These are phyloP conservation scores for Aspergillus biplanus DNA, from an alignment of 495 filamentous ascomycete genomes.

Conservation along the genomic window DNA sequence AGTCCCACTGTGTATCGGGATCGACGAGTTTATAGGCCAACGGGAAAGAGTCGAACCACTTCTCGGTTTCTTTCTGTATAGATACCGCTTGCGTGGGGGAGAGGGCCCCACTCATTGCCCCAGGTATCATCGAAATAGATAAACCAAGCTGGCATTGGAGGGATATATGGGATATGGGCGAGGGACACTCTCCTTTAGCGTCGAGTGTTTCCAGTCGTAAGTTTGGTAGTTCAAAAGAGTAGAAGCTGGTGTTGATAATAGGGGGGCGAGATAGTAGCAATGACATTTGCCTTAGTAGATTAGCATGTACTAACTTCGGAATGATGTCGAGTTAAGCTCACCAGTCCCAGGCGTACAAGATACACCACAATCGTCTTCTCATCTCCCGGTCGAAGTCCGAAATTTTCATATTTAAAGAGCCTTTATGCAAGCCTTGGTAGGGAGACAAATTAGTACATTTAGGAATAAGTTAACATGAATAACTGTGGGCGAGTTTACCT, in stretches of 20 bases:
- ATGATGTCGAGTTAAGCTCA: constrained; percentile 13
- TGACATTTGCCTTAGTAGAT: constrained; percentile 35
- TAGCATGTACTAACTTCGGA: neutral
- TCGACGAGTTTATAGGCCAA: constrained; percentile 39
- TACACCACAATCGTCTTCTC: constrained; percentile 42
- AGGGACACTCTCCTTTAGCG: constrained; percentile 19
- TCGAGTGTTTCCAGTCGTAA: constrained; percentile 28
- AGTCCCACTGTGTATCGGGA: constrained; percentile 52
- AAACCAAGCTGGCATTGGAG: constrained; percentile 31
- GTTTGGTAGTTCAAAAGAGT: constrained; percentile 30
- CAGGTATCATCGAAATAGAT: constrained; percentile 23
- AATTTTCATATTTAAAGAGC: constrained; percentile 34
- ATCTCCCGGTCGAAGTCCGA: constrained; percentile 48
- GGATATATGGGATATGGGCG: constrained; percentile 30
- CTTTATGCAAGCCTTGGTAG: constrained; percentile 50
- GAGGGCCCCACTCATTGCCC: constrained; percentile 13
- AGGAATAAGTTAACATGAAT: neutral
- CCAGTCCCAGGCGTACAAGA: constrained; percentile 45
- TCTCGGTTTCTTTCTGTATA: constrained; percentile 36
- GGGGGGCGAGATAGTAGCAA: constrained; percentile 31
- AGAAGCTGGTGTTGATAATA: constrained; percentile 31
- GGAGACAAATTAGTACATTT: neutral
- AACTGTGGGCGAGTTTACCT: constrained; percentile 29
- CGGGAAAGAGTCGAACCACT: constrained; percentile 48
- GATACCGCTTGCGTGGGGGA: constrained; percentile 21